These are phyloP conservation scores for Saturnispora diversa DNA, from an alignment of 805 yeast species.

Conservation along the genomic window DNA sequence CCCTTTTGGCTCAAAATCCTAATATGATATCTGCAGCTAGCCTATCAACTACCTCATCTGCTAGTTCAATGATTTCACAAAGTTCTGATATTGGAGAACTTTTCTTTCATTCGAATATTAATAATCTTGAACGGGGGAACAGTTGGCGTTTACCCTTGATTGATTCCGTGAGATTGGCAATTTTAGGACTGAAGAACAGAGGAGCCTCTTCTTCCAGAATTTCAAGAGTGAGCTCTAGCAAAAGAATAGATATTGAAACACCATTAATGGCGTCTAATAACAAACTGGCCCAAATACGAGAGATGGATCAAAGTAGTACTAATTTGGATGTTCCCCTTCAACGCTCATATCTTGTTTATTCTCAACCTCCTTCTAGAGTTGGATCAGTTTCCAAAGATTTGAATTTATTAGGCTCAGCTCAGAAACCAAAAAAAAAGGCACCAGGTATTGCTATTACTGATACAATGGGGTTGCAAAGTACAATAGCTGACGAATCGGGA, in stretches of 20 bases:
- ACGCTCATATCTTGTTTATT: conserved; percentile 1
- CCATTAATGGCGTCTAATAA: neutral
- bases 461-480: conserved; percentile 1
- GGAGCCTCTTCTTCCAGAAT: conserved; percentile 1
- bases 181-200: conserved; percentile 10
- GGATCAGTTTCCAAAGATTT: neutral
- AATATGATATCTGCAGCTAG: too few relatives aligned
- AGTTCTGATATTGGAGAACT: conserved; percentile 12
- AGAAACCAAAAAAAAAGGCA: conserved; percentile 2
- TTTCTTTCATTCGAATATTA: conserved; percentile 21
- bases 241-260: conserved; percentile 9
- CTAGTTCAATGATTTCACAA: conserved; percentile 7
- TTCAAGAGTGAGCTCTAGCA: conserved; percentile 5
- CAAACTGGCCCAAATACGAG: neutral
- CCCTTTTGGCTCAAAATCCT: too few relatives aligned
- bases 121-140: conserved; percentile 24
- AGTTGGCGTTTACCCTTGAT: conserved; percentile 25
- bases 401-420: neutral
- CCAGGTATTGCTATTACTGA: conserved; percentile 9
- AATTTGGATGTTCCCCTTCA: neutral
- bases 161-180: conserved; percentile 28
- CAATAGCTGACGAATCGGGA: neutral
- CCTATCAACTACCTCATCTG: conserved; percentile 2
- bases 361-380: neutral
- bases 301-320: neutral